Conservation (phyloP, 305 asterid genomes). For the Fraxinus ornus region DNA sequence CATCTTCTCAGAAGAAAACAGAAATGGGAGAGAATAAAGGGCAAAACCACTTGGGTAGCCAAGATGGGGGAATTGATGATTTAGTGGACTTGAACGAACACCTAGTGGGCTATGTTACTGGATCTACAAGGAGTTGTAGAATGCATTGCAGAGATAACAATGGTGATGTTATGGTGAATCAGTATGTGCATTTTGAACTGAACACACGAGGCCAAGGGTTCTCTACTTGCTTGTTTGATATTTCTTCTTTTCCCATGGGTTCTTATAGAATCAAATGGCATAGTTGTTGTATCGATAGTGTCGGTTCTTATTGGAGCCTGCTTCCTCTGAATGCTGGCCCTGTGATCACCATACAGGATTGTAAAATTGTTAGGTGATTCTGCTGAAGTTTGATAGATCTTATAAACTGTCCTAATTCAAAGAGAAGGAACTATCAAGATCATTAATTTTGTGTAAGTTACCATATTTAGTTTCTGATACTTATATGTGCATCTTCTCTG, state of each 20-base stretch:
- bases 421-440: neutral
- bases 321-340: constrained; percentile 57
- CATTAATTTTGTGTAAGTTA: neutral
- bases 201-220: constrained; percentile 70
- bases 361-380: neutral
- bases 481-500: neutral
- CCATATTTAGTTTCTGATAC: neutral
- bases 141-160: constrained; percentile 15
- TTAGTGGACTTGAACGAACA: constrained; percentile 47
- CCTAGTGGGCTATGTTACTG: constrained; percentile 45
- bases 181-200: constrained; percentile 48
- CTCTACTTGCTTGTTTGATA: constrained; percentile 70
- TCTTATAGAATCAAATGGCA: constrained; percentile 71
- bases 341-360: constrained; percentile 35
- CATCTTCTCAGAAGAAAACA: constrained; percentile 25
- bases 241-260: constrained; percentile 61
- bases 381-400: neutral
- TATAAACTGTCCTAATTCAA: neutral
- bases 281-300: constrained; percentile 54
- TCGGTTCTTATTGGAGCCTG: constrained; percentile 70
- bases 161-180: constrained; percentile 31
- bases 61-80: constrained; percentile 40
- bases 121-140: constrained; percentile 30
- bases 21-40: constrained; percentile 24
- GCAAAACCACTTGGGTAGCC: constrained; percentile 28